Base-by-base conservation (phyloP, 2,329 filamentous ascomycete species). In the Colletotrichum costaricense region DNA sequence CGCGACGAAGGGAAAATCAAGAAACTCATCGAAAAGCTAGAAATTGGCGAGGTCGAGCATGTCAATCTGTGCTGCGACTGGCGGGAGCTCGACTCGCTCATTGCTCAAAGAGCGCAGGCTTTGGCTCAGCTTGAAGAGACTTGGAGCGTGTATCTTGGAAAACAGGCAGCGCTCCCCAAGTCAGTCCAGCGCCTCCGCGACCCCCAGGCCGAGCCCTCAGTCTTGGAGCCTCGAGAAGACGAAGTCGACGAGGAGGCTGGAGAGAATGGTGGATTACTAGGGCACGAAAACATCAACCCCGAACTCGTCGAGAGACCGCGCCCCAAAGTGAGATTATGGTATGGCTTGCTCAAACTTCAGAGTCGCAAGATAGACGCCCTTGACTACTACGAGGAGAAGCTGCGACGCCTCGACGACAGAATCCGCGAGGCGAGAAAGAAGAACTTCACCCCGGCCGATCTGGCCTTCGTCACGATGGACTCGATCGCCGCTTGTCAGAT, bases 391-490 rank as follows among this genome's bases (percentile, higher is more conserved):
- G 93, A 97, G 78, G 94, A 98, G 81, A 93, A 93, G 80, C 88
- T 99, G 46, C 92, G 93, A 30, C 88, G 89, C 19, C 82, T 97
- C 2, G 96, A 99, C 76, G 93, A 94, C 62, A 88, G 92, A 76
- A 94, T 99, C 63, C 82, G 84, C 8, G 83, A 84, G 8, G 90
- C 95, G 12, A 91, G 97, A 33, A 90, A 91, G 78, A 94, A 94
- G 81, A 89, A 93, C 4, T 98, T 95, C 78, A 85, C 88, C 6
- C 88, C 97, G 0, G 95, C 92, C 1, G 93, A 96, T 62, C 89
- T 97, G 73, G 97, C 97, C 1, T 98, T 99, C 81, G 94, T 99
- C 52, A 98, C 97, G 0, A 97, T 99, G 95, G 94, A 98, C 84
- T 97, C 95, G 4, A 97, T 98, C 63, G 94, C 95, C 16, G 93